phyloP scores from a whole-genome alignment of 1,139 yeast species.

The Zygotorulaspora mrakii region DNA sequence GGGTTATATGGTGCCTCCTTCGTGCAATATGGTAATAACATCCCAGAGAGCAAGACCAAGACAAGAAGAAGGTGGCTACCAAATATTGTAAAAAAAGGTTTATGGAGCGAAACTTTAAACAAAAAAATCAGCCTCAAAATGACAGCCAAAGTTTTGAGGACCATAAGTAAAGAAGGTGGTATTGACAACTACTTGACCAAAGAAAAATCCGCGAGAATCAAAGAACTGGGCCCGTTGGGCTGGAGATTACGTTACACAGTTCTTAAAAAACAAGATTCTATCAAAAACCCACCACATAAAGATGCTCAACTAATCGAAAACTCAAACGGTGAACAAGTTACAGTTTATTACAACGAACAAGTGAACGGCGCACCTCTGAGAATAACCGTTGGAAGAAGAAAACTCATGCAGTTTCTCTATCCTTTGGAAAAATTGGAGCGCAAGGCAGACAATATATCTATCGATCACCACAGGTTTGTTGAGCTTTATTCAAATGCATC shows the following conservation, averaged over 20 bases:
- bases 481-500: slow-evolving; percentile 39
- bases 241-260: slow-evolving; percentile 84
- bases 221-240: slow-evolving; percentile 87
- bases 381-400: slow-evolving; percentile 61
- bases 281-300: slow-evolving; percentile 34
- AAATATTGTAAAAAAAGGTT: slow-evolving; percentile 65
- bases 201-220: slow-evolving; percentile 82
- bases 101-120: slow-evolving; percentile 82
- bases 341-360: slow-evolving; percentile 50
- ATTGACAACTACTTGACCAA: slow-evolving; percentile 81
- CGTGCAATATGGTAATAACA: slow-evolving; percentile 69
- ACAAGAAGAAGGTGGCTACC: slow-evolving; percentile 77
- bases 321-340: slow-evolving; percentile 39
- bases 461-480: slow-evolving; percentile 47
- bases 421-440: slow-evolving; percentile 47
- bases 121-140: slow-evolving; percentile 54
- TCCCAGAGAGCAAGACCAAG: slow-evolving; percentile 75
- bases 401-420: slow-evolving; percentile 52
- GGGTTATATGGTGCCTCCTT: slow-evolving; percentile 91
- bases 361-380: slow-evolving; percentile 46
- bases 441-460: slow-evolving; percentile 43
- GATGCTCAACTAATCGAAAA: slow-evolving; percentile 35
- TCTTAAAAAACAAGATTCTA: slow-evolving; percentile 40
- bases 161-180: slow-evolving; percentile 91
- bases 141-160: slow-evolving; percentile 78